Conservation (phyloP, 2,329 filamentous ascomycete genomes). For the Ophiostoma australiae region DNA sequence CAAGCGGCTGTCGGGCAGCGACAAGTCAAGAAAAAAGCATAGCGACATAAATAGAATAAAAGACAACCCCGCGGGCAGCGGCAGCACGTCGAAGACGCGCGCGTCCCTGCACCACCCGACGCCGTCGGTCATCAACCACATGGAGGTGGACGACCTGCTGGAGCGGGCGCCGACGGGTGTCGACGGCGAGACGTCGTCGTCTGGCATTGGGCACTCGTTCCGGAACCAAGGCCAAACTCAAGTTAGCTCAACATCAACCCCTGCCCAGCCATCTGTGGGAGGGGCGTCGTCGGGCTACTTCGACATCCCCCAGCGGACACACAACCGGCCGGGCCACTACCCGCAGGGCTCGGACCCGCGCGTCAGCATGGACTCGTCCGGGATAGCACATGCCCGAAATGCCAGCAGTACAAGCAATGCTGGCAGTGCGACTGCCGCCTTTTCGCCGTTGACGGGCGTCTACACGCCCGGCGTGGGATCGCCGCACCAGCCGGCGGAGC, state of each 20-base stretch:
- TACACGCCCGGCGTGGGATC: constrained; percentile 22
- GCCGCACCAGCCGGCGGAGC: constrained; percentile 36
- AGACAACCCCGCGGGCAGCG: constrained; percentile 25
- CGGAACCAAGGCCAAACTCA: too few relatives aligned
- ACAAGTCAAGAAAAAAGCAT: constrained; percentile 24
- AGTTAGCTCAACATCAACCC: not conserved
- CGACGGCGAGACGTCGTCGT: not conserved
- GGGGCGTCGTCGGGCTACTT: constrained; percentile 34
- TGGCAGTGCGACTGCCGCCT: constrained; percentile 35
- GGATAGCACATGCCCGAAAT: constrained; percentile 40
- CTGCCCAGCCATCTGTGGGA: not conserved
- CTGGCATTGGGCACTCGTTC: not conserved
- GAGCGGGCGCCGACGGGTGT: constrained; percentile 24
- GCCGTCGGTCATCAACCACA: constrained; percentile 42
- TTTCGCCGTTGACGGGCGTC: constrained; percentile 19
- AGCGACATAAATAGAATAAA: too few relatives aligned
- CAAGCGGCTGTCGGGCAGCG: constrained; percentile 28
- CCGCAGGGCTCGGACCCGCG: constrained; percentile 28
- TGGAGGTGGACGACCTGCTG: constrained; percentile 39
- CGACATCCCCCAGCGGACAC: constrained; percentile 27
- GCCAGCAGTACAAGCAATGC: constrained; percentile 36
- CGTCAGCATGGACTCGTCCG: constrained; percentile 39
- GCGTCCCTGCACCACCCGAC: constrained; percentile 36
- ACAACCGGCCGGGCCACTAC: constrained; percentile 26
- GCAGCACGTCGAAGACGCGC: constrained; percentile 30